phyloP scores from a whole-genome alignment of 2,329 filamentous ascomycete species.

The Scedosporium apiospermum region DNA sequence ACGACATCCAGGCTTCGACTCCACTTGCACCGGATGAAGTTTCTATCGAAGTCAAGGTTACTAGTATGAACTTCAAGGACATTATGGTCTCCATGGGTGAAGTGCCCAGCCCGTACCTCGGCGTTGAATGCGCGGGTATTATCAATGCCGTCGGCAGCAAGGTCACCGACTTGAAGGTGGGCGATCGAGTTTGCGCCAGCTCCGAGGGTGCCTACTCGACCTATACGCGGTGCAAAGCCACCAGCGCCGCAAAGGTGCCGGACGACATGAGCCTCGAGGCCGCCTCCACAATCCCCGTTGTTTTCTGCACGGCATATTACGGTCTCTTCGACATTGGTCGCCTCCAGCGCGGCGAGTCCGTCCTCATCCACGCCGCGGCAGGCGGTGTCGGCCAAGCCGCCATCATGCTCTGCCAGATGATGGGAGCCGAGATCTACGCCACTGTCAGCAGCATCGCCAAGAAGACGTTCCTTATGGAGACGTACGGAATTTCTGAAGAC shows the following conservation, averaged over 20 bases:
- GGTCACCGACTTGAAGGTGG: conserved; percentile 18
- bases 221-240: neutral
- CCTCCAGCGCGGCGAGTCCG: conserved; percentile 12
- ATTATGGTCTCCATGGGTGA: conserved; percentile 16
- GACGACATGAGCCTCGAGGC: neutral
- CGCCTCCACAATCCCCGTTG: neutral
- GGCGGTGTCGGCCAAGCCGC: conserved; percentile 34
- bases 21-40: conserved; percentile 12
- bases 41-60: conserved; percentile 16
- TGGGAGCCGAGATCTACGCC: conserved; percentile 30
- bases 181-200: conserved; percentile 21
- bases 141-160: conserved; percentile 19
- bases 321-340: conserved; percentile 8
- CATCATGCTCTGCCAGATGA: conserved; percentile 26
- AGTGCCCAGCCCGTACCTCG: conserved; percentile 13
- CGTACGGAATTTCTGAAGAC: conserved; percentile 21
- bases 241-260: neutral
- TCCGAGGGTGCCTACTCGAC: conserved; percentile 22
- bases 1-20: conserved; percentile 9
- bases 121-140: conserved; percentile 22
- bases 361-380: conserved; percentile 35
- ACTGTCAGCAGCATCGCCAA: conserved; percentile 28
- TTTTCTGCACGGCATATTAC: neutral
- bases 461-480: conserved; percentile 20
- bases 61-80: conserved; percentile 17